Percentiles rank a stretch among this genome's conserved stretches.
These are phyloP conservation scores for Giardia duodenalis DNA, from an alignment of 208 protist species.

Conservation along the genomic window DNA sequence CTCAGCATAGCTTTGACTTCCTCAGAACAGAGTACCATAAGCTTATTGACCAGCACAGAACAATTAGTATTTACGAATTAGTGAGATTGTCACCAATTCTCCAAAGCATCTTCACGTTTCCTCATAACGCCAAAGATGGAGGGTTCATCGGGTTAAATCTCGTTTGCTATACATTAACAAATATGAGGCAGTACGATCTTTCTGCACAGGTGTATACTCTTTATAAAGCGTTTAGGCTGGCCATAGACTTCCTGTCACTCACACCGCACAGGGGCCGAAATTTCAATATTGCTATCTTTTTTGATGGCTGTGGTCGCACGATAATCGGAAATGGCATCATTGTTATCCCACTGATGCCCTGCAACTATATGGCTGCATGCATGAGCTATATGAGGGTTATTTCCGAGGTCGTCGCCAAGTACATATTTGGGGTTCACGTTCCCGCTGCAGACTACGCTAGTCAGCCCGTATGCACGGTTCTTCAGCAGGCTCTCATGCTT, in stretches of 20 bases:
- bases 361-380: not conserved
- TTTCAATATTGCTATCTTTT: not conserved
- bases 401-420: not conserved
- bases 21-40: not conserved
- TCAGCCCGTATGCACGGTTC: not conserved
- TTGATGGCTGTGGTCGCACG: not conserved
- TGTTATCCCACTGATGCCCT: not conserved
- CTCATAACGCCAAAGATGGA: too few relatives aligned
- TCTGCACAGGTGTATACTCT: not conserved
- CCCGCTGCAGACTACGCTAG: not conserved
- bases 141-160: not conserved
- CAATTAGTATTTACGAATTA: not conserved
- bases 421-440: not conserved
- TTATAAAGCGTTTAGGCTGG: not conserved
- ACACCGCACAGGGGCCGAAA: not conserved
- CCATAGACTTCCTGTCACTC: not conserved
- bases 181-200: not conserved
- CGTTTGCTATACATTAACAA: not conserved
- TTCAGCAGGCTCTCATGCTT: not conserved
- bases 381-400: not conserved
- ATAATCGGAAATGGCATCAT: not conserved
- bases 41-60: not conserved
- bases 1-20: not conserved
- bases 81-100: not conserved
- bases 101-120: not conserved